phyloP scores from a whole-genome alignment of 2,329 filamentous ascomycete genomes.

The Cladosporium oxysporum region DNA sequence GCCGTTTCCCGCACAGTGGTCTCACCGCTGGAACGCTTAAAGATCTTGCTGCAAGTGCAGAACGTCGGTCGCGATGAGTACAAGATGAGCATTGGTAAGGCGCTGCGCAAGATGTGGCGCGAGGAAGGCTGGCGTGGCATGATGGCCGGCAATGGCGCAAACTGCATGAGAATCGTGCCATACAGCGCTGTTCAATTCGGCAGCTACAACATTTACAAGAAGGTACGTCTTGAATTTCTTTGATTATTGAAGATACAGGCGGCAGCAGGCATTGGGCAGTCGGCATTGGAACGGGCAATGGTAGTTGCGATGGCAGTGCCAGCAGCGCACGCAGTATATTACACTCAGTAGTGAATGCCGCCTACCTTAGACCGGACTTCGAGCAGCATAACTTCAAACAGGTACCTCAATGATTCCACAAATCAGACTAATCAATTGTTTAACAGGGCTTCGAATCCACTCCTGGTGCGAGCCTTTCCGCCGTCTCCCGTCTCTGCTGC shows the following conservation, averaged over 20 bases:
- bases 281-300: not conserved
- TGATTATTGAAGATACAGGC: not conserved
- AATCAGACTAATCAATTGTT: conserved; percentile 38
- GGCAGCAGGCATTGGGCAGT: not conserved
- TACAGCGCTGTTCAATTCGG: conserved; percentile 98
- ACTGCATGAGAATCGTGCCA: conserved; percentile 96
- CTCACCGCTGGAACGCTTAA: conserved; percentile 90
- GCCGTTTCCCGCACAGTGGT: conserved; percentile 98
- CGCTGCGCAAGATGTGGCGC: conserved; percentile 89
- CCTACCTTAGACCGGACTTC: not conserved
- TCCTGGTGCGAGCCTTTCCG: conserved; percentile 71
- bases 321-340: not conserved
- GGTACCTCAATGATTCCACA: not conserved
- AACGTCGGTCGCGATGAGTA: conserved; percentile 89
- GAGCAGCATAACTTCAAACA: not conserved
- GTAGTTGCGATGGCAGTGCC: not conserved
- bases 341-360: not conserved
- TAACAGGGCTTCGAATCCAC: conserved; percentile 69
- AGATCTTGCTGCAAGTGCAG: conserved; percentile 97
- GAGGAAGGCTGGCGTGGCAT: conserved; percentile 97
- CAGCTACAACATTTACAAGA: conserved; percentile 96
- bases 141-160: conserved; percentile 97
- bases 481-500: conserved; percentile 78
- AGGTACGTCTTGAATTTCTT: conserved; percentile 56
- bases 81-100: conserved; percentile 86